Evolutionary conservation across 305 asterid genomes (phyloP), one percentile per base, ranked within the genome.

Genomic region (Lippia alba): DNA sequence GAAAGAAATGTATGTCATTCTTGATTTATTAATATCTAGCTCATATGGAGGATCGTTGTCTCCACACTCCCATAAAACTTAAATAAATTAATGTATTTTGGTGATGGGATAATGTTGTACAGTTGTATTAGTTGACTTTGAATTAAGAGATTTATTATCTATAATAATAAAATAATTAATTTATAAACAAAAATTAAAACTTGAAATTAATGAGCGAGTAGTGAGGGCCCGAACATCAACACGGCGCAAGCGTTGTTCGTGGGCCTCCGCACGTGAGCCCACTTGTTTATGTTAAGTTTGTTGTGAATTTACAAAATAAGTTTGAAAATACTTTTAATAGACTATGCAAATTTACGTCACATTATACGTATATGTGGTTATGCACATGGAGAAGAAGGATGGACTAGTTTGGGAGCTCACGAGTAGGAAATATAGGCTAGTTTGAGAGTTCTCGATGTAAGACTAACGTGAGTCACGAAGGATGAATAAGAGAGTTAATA

Each of bases 191-290:
- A 24, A 24, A 24, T 24, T 24, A 24, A 24, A 24, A 24, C n/a
- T 24, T 24, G 30, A 24, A 24, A 24, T 24, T 49, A 65, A 65
- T 16, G 16, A 50, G 60, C 3, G 54, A 48, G 54, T 39, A 48
- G 15, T 56, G 17, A 51, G 32, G 72, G 64, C 65, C 73, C 73
- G 11, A 15, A 24, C 64, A 56, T 68, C 64, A 68, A 68, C 36
- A 30, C 66, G 73, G 73, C 71, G 62, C 62, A 66, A 66, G 41
- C 72, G 64, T 57, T 58, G 74, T 69, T 69, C 24, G 14, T 58
- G 67, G 71, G 69, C 75, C 73, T 53, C 73, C 56, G 66, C 87
- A 81, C 87, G 85, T 83, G 91, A 36, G 41, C 83, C 77, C 74
- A 63, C 6, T 48, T 76, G 60, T 62, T 66, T 60, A 61, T 72